A percentile compares a stretch with the other conserved stretches of the same genome.
Evolutionary conservation across 768 basidiomycete genomes (phyloP).

Genomic region (Saitozyma sp.): DNA sequence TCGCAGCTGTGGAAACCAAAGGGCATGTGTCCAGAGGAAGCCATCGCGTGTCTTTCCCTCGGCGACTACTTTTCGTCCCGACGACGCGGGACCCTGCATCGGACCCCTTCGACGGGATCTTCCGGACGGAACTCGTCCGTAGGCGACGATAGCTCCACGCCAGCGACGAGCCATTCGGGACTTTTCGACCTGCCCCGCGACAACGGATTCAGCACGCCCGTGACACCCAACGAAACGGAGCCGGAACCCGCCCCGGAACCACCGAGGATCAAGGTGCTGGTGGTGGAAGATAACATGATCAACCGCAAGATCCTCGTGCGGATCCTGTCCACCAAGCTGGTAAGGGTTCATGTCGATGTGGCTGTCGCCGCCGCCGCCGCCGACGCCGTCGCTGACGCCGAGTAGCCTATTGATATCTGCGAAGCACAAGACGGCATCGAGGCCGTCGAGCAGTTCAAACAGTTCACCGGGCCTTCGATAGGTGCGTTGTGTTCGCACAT

Average conservation of each 20-base stretch:
- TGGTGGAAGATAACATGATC: constrained; percentile 47
- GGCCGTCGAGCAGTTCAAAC: constrained; percentile 37
- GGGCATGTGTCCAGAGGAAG: constrained; percentile 30
- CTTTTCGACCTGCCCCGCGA: not conserved
- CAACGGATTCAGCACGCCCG: not conserved
- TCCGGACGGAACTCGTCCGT: not conserved
- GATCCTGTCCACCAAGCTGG: constrained; percentile 28
- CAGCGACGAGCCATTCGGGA: not conserved
- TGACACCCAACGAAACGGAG: not conserved
- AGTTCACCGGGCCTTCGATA: constrained; percentile 16
- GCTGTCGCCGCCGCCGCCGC: not conserved
- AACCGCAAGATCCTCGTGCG: constrained; percentile 37
- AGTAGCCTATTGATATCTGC: constrained; percentile 26
- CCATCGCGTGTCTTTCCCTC: constrained; percentile 31
- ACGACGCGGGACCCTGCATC: not conserved
- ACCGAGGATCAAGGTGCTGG: constrained; percentile 33
- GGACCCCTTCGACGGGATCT: not conserved
- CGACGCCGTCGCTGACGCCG: too few species aligned
- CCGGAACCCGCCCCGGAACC: constrained; percentile 3
- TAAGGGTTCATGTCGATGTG: constrained; percentile 3
- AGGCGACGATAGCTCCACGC: not conserved
- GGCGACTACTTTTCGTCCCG: constrained; percentile 41
- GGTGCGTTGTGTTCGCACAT: constrained; percentile 13
- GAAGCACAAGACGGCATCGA: constrained; percentile 45
- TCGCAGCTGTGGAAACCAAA: constrained; percentile 21